Evolutionary conservation across 2,329 filamentous ascomycete species (phyloP), one percentile per base, ranked within the genome.

Genomic region (Calycina marina): DNA sequence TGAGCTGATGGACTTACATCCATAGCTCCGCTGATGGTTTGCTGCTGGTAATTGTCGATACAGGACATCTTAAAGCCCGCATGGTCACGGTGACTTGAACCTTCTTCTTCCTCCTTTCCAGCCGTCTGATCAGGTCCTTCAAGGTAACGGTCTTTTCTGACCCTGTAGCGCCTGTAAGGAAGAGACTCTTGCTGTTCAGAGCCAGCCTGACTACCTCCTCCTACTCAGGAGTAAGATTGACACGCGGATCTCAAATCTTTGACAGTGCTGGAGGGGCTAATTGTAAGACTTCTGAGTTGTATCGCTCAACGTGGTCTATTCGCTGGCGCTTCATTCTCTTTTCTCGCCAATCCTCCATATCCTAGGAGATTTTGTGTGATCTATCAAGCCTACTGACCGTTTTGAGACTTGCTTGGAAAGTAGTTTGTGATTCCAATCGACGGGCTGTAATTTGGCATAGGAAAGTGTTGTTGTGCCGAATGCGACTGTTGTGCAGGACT

Each of bases 91-190:
- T n/a, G n/a, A n/a, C n/a, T 22, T 22, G 20, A 22, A 22, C n/a
- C 20, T 9, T 22, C n/a, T n/a, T 22, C 20, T n/a, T 3, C n/a
- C n/a, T 3, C 20, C n/a, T 22, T 22, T n/a, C 8, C 14, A 45
- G 28, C 1, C 36, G 31, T 16, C 6, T 22, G 4, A 49, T 36
- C 3, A 51, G 46, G 20, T 40, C 37, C 17, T 37, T 37, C 4
- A 51, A 25, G 1, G 46, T 49, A 2, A 40, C 36, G 3, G 48
- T 49, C 27, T 50, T 49, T 1, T 46, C 47, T 22, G 32, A 42
- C 3, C 48, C 48, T 2, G 44, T 47, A n/a, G 48, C 46, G 5
- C 48, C 48, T 3, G 48, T 51, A 15, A 51, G 38, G 14, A 50
- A 50, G 8, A 50, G 44, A 12, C 49, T 49, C 14, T 47, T 4